Percentiles rank a stretch among this genome's conserved stretches.
These are phyloP conservation scores for Knoxia roxburghii DNA, from an alignment of 257 asterid genomes.

Conservation along the genomic window DNA sequence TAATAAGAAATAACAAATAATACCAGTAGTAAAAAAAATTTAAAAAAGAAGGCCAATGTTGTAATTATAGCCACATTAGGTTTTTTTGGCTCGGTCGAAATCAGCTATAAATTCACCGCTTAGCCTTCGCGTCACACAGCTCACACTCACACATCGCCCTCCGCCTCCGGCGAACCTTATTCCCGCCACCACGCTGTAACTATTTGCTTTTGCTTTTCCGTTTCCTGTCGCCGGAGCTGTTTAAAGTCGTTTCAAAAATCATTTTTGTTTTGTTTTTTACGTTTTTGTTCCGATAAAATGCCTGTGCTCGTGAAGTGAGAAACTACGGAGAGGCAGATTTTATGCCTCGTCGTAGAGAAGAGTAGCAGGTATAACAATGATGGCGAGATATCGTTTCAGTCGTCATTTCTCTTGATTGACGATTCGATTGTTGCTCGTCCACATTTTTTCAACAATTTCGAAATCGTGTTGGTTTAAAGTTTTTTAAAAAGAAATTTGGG, in stretches of 20 bases:
- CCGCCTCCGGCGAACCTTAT: too few relatives aligned
- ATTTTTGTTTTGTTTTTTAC: too few relatives aligned
- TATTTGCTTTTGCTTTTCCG: too few relatives aligned
- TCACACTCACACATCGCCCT: background rate
- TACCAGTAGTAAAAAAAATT: too few relatives aligned
- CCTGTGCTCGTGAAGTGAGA: slow-evolving; percentile 9
- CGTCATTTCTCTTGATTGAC: slow-evolving; percentile 54
- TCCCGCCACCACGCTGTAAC: too few relatives aligned
- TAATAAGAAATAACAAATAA: too few relatives aligned
- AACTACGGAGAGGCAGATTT: slow-evolving; percentile 30
- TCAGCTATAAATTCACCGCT: background rate
- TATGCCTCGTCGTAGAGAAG: slow-evolving; percentile 34
- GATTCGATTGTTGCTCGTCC: slow-evolving; percentile 96
- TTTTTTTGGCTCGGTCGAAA: background rate
- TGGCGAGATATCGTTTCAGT: slow-evolving; percentile 93
- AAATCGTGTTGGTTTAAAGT: too few relatives aligned
- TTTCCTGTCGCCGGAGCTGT: too few relatives aligned
- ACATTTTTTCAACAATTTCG: slow-evolving; percentile 25
- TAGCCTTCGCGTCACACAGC: background rate
- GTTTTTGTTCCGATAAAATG: background rate
- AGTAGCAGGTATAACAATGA: slow-evolving; percentile 49
- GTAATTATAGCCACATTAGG: background rate
- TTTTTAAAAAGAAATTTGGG: too few relatives aligned
- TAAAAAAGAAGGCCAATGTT: background rate
- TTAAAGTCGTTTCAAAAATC: too few relatives aligned